Percentiles rank a stretch among this genome's conserved stretches.
These are phyloP conservation scores for Cucurbita ficifolia DNA, from an alignment of 306 rosid genomes.

Conservation along the genomic window DNA sequence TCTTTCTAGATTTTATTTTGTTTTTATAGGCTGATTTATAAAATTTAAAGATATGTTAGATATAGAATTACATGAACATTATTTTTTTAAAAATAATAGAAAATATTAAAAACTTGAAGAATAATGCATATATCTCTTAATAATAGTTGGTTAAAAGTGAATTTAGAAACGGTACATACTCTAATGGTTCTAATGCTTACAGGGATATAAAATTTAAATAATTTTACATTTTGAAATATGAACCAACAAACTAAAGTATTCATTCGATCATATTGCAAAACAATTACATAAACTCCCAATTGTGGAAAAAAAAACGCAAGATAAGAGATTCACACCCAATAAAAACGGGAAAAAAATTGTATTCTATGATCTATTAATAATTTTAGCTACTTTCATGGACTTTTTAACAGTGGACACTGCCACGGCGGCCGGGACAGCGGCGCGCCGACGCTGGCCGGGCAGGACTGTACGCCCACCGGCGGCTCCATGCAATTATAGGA, in stretches of 20 bases:
- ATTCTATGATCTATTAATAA: not conserved
- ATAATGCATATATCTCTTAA: no score
- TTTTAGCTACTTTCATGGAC: slow-evolving; percentile 3
- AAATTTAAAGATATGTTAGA: no score
- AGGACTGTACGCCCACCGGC: slow-evolving; percentile 22
- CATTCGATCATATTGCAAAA: not conserved
- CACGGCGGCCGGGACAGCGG: slow-evolving; percentile 33
- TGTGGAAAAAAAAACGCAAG: not conserved
- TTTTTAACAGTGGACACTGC: slow-evolving; percentile 34
- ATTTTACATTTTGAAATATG: no score
- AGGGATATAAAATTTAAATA: no score
- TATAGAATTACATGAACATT: no score
- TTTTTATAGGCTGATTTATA: no score
- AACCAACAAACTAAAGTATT: not conserved
- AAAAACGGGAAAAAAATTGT: not conserved
- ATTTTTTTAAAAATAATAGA: no score
- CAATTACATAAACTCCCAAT: not conserved
- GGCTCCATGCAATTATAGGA: slow-evolving; percentile 59
- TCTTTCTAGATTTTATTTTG: no score
- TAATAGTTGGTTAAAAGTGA: no score
- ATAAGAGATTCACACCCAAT: not conserved
- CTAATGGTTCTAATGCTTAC: no score
- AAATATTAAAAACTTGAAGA: no score
- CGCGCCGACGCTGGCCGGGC: slow-evolving; percentile 44
- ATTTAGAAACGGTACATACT: no score